Evolutionary conservation across 176 grass and related monocot genomes (phyloP).

Genomic region (Aegilops speltoides): DNA sequence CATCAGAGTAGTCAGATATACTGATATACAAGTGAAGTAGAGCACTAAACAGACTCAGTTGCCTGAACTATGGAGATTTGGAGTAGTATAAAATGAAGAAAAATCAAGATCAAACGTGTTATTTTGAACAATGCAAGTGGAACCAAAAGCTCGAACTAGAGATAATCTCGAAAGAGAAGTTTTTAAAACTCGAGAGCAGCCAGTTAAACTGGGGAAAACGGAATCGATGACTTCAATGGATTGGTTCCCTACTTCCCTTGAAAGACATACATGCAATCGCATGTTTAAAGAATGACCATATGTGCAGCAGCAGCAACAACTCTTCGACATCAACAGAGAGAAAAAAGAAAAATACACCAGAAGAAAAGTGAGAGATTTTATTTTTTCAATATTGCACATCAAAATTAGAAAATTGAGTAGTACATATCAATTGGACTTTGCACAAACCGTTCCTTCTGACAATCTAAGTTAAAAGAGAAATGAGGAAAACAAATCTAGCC

Average conservation of each 20-base stretch:
- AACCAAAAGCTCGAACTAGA: not conserved
- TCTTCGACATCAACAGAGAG: not conserved
- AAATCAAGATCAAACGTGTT: not conserved
- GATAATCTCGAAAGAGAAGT: not conserved
- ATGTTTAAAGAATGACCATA: not conserved
- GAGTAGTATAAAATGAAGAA: conserved; percentile 13
- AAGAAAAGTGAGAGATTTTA: not conserved
- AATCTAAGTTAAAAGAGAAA: not conserved
- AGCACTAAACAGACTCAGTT: not conserved
- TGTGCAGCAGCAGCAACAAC: not conserved
- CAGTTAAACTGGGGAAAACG: not conserved
- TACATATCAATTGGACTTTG: not conserved
- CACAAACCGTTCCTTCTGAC: not conserved
- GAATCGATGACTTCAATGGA: not conserved
- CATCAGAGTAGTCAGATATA: not conserved
- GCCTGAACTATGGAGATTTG: not conserved
- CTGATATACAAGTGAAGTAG: not conserved
- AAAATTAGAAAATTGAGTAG: not conserved
- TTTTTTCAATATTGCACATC: not conserved
- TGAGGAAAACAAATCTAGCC: not conserved
- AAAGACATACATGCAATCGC: not conserved
- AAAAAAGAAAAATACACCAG: not conserved
- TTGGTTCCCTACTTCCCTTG: not conserved
- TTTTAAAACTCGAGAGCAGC: not conserved
- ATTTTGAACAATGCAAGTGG: not conserved